Conservation (phyloP, 768 basidiomycete genomes). For the Amanita rimosa region DNA sequence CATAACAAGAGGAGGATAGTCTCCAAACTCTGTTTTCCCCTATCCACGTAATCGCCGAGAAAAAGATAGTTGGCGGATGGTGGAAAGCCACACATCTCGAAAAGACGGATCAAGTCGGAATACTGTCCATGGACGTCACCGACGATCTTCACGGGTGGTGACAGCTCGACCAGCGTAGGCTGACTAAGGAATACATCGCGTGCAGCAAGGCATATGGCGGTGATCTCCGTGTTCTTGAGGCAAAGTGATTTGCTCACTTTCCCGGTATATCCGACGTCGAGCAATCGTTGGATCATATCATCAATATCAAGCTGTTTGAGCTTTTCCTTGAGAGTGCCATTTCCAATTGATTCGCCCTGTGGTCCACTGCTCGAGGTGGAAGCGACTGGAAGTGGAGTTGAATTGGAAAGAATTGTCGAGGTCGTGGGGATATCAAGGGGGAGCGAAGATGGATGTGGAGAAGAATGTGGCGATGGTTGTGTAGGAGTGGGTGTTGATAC, state of each 20-base stretch:
- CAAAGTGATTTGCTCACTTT: constrained; percentile 95
- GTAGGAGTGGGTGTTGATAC: not conserved
- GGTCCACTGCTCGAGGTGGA: constrained; percentile 30
- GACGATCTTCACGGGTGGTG: constrained; percentile 98
- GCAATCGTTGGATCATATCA: constrained; percentile 93
- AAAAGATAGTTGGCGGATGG: constrained; percentile 97
- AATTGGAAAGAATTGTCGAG: constrained; percentile 77
- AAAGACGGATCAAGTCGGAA: constrained; percentile 93
- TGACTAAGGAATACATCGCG: constrained; percentile 94
- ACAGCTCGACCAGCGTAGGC: constrained; percentile 93
- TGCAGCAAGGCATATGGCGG: constrained; percentile 87
- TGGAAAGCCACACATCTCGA: constrained; percentile 99
- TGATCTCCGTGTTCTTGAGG: constrained; percentile 94
- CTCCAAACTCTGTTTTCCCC: constrained; percentile 97
- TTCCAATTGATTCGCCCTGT: constrained; percentile 30
- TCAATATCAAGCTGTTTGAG: constrained; percentile 81
- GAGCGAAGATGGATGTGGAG: constrained; percentile 29
- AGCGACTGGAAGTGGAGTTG: constrained; percentile 41
- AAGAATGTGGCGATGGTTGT: constrained; percentile 22
- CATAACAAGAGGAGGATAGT: constrained; percentile 94
- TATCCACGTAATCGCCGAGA: constrained; percentile 97
- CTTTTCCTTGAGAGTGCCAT: constrained; percentile 42
- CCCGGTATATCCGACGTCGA: constrained; percentile 95
- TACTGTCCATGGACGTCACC: constrained; percentile 99
- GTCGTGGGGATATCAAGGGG: constrained; percentile 74